Conservation (phyloP, 2,329 filamentous ascomycete species). For the Trichoderma sp. region DNA sequence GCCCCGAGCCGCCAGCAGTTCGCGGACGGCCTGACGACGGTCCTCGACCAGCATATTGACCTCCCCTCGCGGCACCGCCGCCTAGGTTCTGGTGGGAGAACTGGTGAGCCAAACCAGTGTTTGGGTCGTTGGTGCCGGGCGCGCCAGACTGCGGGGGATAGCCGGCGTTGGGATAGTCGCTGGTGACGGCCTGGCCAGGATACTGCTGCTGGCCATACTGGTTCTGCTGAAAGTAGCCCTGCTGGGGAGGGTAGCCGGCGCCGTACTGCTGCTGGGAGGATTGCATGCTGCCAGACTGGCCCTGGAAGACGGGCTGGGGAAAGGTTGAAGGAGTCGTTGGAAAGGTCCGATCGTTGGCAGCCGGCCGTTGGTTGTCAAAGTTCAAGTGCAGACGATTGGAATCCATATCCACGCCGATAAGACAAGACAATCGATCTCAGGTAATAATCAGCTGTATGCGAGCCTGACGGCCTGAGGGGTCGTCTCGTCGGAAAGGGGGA, state of each 20-base stretch:
- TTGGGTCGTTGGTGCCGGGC: slow-evolving; percentile 73
- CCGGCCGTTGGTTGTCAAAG: slow-evolving; percentile 66
- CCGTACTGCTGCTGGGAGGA: slow-evolving; percentile 44
- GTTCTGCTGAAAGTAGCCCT: slow-evolving; percentile 64
- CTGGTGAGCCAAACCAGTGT: slow-evolving; percentile 89
- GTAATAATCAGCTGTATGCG: slow-evolving; percentile 5
- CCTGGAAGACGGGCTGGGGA: slow-evolving; percentile 77
- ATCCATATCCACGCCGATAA: slow-evolving; percentile 44
- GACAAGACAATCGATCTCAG: neutral
- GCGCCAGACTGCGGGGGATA: slow-evolving; percentile 58
- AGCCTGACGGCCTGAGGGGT: slow-evolving; percentile 23
- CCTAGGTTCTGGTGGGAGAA: slow-evolving; percentile 96
- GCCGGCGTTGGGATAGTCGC: slow-evolving; percentile 49
- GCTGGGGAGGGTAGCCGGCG: slow-evolving; percentile 46
- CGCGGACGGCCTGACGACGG: slow-evolving; percentile 75
- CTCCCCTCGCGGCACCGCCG: slow-evolving; percentile 69
- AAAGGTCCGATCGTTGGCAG: slow-evolving; percentile 67
- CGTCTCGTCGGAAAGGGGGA: slow-evolving; percentile 19
- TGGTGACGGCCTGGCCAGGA: slow-evolving; percentile 40
- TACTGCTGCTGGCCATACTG: slow-evolving; percentile 51
- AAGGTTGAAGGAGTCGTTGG: slow-evolving; percentile 94
- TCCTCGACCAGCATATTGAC: slow-evolving; percentile 68
- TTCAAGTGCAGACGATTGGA: slow-evolving; percentile 64
- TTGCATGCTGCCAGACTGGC: slow-evolving; percentile 35
- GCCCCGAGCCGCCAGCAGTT: slow-evolving; percentile 72